Base-by-base conservation (phyloP, 495 filamentous ascomycete species). In the Tuber microsphaerosporum region DNA sequence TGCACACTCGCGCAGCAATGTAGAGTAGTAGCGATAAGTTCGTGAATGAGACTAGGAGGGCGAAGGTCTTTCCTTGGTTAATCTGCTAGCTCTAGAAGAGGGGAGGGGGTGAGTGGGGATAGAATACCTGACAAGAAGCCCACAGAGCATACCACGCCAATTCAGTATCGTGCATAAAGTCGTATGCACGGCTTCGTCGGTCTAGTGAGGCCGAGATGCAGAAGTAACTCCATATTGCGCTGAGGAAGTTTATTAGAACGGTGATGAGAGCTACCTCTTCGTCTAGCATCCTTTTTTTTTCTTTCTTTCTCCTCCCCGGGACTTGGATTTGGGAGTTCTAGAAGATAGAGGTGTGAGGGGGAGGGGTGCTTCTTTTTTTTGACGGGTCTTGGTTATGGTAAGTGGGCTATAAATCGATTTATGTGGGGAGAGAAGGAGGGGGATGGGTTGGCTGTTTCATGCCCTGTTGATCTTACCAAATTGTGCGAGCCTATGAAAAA, bases 191-290 rank as follows among this genome's bases (percentile, higher is more conserved):
- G 37, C 39, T 81, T 43, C 42, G 61, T n/a, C 75, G 80, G 26
- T 81, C 76, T 71, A 81, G 69, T 45, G 80, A 81, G 22, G 79
- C 73, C 4, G 75, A 74, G 69, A 81, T 81, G n/a, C 75, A 81
- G 56, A 81, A 81, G 76, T 81, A 81, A 10, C 76, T 81, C 80
- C 80, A 81, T 56, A 81, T 74, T 46, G 79, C 80, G 51, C 79
- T 81, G 73, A 77, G 71, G 39, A 81, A 75, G 43, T 81, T 81
- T 61, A 81, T 69, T 22, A 81, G 74, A 12, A 76, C 79, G 65
- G 81, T 71, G 10, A 81, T 78, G 44, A 81, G 73, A 31, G 76
- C 43, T 61, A 81, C 48, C 74, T 81, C 79, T 45, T 81, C 76
- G 73, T 81, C 80, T 61, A 79, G 76, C 56, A 65, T 56, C 22